Conservation (phyloP, 1,284 basidiomycete genomes). For the Leucoagaricus sp. region DNA sequence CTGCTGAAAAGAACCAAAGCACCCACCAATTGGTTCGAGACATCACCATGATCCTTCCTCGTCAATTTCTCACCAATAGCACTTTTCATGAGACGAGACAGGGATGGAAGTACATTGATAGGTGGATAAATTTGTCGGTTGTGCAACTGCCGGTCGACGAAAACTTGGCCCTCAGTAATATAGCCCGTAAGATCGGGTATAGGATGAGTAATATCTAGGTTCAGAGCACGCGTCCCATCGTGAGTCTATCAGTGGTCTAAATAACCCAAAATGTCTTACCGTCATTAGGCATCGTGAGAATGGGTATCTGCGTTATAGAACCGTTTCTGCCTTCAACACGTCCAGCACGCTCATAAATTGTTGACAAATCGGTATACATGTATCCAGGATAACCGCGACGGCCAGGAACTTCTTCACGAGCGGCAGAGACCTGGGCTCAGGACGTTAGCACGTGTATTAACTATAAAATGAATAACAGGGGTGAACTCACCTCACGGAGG, state of each 20-base stretch:
- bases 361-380: conserved; percentile 99
- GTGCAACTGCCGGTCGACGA: conserved; percentile 93
- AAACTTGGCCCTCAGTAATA: conserved; percentile 99
- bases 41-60: conserved; percentile 97
- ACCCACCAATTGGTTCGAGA: conserved; percentile 85
- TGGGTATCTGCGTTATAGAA: conserved; percentile 99
- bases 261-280: conserved; percentile 47
- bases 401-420: conserved; percentile 98
- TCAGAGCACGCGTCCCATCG: conserved; percentile 19
- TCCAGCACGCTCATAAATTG: conserved; percentile 99
- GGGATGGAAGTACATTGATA: conserved; percentile 98
- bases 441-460: conserved; percentile 19
- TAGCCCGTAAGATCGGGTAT: conserved; percentile 99
- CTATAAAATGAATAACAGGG: conserved; percentile 19
- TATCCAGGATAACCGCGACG: conserved; percentile 99
- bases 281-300: conserved; percentile 99
- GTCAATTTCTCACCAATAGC: conserved; percentile 98
- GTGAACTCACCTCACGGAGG: conserved; percentile 77
- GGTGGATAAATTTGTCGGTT: conserved; percentile 99
- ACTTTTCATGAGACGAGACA: conserved; percentile 99
- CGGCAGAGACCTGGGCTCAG: conserved; percentile 82
- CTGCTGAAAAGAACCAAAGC: conserved; percentile 14
- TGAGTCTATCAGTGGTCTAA: conserved; percentile 19
- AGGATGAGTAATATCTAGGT: conserved; percentile 96
- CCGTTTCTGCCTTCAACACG: conserved; percentile 98